Base-by-base conservation (phyloP, 805 yeast species). In the Yarrowia sp. region DNA sequence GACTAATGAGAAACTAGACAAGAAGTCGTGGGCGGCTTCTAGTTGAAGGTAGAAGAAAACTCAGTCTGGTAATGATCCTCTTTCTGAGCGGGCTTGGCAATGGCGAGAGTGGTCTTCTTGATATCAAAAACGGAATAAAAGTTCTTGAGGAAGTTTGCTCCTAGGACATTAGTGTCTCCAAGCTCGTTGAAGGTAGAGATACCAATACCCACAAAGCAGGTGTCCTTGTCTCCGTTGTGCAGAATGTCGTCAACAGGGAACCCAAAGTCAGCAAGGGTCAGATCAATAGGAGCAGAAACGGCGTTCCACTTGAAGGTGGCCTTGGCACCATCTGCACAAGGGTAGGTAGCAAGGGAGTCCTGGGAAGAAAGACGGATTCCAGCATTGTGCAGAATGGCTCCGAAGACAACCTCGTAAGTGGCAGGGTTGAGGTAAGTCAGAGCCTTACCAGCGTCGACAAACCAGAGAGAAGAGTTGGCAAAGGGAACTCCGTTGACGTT, bases 81-180 rank as follows among this genome's bases (percentile, higher is more conserved):
- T n/a, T 42, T 42, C 19, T 15, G 19, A 8, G 46, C 46, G 15
- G 46, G 46, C 46, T 42, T 42, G 46, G 19, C 46, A 8, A 42
- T 15, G 10, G 15, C 5, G 19, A 42, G 19, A 15, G n/a, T n/a
- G 19, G 3, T 42, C 10, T 8, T 42, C 16, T 42, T 8, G 46
- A n/a, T 15, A n/a, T 42, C 46, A 7, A 42, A 42, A n/a, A 42
- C 46, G 2, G 46, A 42, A 19, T 42, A 42, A 9, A 42, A 42
- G 46, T 42, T 42, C 46, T 42, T 42, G 46, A 42, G 46, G 16
- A 42, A 42, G 46, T 42, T 42, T 22, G 46, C 19, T 42, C 46
- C 46, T 2, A 42, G 46, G 8, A 42, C 46, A 9, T 42, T 42
- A 8, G 16, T 15, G 16, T 42, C 46, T 9, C n/a, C 16, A 9